These are phyloP conservation scores for Ustilago cynodontis DNA, from an alignment of 1,284 basidiomycete species.

Conservation along the genomic window DNA sequence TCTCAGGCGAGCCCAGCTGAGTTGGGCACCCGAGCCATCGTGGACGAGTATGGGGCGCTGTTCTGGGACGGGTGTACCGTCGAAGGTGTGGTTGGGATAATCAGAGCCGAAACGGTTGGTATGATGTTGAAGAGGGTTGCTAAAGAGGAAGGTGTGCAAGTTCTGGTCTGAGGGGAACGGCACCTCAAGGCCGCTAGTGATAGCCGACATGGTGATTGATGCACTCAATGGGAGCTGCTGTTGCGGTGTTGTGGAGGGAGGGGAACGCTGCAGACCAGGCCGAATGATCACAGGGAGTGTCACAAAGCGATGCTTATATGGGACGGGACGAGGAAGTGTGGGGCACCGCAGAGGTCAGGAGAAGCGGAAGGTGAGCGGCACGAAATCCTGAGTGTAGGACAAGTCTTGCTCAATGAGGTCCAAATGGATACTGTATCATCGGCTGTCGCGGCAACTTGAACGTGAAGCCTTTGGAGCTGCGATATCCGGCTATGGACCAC, in stretches of 20 bases:
- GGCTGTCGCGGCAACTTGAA: slow-evolving; percentile 26
- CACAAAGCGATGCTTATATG: neutral
- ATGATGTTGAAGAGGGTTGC: slow-evolving; percentile 54
- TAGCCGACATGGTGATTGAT: slow-evolving; percentile 15
- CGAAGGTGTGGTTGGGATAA: slow-evolving; percentile 48
- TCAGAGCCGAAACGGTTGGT: slow-evolving; percentile 31
- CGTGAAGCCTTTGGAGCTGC: neutral
- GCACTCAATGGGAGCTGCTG: neutral
- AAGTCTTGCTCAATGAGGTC: neutral
- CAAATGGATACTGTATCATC: slow-evolving; percentile 1
- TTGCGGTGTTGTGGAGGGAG: neutral
- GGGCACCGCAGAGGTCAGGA: slow-evolving; percentile 24
- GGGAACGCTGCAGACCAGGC: neutral
- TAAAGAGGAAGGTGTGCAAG: slow-evolving; percentile 50
- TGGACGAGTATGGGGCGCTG: slow-evolving; percentile 50
- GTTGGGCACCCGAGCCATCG: slow-evolving; percentile 47
- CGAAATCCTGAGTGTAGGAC: too few species aligned
- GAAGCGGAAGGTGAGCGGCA: too few species aligned
- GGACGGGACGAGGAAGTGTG: slow-evolving; percentile 7
- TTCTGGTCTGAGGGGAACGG: slow-evolving; percentile 42
- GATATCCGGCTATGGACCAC: neutral
- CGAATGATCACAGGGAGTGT: neutral
- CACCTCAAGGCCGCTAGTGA: slow-evolving; percentile 31
- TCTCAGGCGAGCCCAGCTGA: slow-evolving; percentile 46
- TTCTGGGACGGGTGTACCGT: slow-evolving; percentile 40